Conservation (phyloP, 352 stramenopile species). For the Plasmopara halstedii region DNA sequence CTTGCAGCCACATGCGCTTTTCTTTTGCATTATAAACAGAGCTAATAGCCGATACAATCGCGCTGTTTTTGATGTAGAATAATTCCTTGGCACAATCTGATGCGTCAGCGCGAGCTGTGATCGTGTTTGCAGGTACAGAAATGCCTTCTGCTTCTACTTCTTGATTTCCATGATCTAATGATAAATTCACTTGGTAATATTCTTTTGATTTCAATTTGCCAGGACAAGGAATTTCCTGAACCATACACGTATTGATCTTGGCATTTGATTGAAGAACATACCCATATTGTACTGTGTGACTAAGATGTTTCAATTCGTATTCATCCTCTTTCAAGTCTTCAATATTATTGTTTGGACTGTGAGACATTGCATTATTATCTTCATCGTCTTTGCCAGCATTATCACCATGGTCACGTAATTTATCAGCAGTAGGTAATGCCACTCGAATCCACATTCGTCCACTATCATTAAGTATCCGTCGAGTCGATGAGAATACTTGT, state of each 20-base stretch:
- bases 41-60: constrained; percentile 43
- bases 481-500: constrained; percentile 40
- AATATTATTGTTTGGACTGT: constrained; percentile 19
- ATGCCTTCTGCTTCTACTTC: constrained; percentile 8
- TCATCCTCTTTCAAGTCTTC: constrained; percentile 32
- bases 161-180: constrained; percentile 3
- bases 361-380: constrained; percentile 10
- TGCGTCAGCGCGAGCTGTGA: constrained; percentile 32
- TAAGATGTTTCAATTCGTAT: constrained; percentile 21
- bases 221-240: constrained; percentile 54
- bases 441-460: constrained; percentile 68
- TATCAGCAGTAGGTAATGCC: constrained; percentile 9
- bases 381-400: constrained; percentile 2
- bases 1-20: constrained; percentile 54
- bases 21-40: constrained; percentile 44
- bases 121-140: constrained; percentile 7
- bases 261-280: constrained; percentile 73
- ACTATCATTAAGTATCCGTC: constrained; percentile 41
- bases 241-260: constrained; percentile 70
- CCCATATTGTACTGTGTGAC: constrained; percentile 28
- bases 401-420: not conserved
- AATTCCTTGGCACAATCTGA: constrained; percentile 34
- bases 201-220: constrained; percentile 52
- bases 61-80: constrained; percentile 42
- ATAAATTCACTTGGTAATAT: constrained; percentile 39